These are phyloP conservation scores for Globisporangium spinosum DNA, from an alignment of 352 stramenopile genomes.

Conservation along the genomic window DNA sequence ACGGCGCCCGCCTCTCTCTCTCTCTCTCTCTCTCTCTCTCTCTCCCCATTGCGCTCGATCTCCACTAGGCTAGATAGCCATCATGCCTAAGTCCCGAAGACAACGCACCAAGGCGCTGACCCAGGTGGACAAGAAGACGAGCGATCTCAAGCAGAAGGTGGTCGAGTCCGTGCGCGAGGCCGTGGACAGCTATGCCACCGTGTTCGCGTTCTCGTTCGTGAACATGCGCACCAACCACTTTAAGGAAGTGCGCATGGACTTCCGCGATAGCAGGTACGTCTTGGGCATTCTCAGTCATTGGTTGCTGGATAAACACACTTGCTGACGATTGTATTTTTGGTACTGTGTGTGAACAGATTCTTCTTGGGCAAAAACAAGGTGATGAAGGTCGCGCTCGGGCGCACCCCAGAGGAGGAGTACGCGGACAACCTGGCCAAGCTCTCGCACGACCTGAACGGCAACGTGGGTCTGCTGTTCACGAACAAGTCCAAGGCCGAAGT, in stretches of 20 bases:
- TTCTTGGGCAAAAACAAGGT: slow-evolving; percentile 99
- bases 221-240: slow-evolving; percentile 99
- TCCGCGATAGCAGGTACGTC: slow-evolving; percentile 88
- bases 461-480: slow-evolving; percentile 95
- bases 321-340: background rate
- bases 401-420: slow-evolving; percentile 95
- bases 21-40: background rate
- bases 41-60: background rate
- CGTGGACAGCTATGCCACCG: slow-evolving; percentile 90
- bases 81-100: slow-evolving; percentile 88
- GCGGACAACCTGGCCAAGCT: slow-evolving; percentile 92
- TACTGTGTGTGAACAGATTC: slow-evolving; percentile 67
- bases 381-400: slow-evolving; percentile 95
- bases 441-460: slow-evolving; percentile 88
- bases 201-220: slow-evolving; percentile 97
- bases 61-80: background rate
- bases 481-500: slow-evolving; percentile 88
- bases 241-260: slow-evolving; percentile 97
- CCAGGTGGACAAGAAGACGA: slow-evolving; percentile 95
- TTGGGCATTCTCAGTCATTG: too few relatives aligned
- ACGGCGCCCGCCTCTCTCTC: background rate
- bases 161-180: slow-evolving; percentile 92
- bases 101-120: slow-evolving; percentile 91
- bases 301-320: too few relatives aligned
- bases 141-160: slow-evolving; percentile 94